Percentiles rank a stretch among this genome's conserved stretches.
Conservation (phyloP, 108 stramenopile genomes). For the Cyclotella choctawhatcheeana region DNA sequence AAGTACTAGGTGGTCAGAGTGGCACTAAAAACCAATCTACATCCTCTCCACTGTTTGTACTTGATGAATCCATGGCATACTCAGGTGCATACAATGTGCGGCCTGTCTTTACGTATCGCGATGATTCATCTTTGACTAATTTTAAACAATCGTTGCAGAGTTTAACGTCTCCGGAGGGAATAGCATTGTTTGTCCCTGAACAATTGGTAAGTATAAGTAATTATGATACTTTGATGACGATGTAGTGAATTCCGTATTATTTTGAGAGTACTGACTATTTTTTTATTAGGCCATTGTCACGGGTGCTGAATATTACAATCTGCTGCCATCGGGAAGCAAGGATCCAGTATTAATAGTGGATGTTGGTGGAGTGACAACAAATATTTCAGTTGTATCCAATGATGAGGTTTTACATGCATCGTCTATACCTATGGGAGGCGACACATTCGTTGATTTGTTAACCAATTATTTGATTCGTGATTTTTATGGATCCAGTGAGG, state of each 20-base stretch:
- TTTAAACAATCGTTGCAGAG: constrained; percentile 21
- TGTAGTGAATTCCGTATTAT: no score
- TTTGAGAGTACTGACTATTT: no score
- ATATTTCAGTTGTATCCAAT: constrained; percentile 57
- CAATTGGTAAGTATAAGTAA: no score
- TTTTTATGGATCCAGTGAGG: constrained; percentile 30
- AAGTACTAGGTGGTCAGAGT: constrained; percentile 23
- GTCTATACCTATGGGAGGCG: constrained; percentile 66
- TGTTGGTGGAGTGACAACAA: constrained; percentile 65
- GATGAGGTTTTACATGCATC: constrained; percentile 41
- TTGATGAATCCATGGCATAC: constrained; percentile 29
- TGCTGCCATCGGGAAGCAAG: constrained; percentile 48
- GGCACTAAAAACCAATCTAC: background rate
- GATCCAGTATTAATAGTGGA: constrained; percentile 67
- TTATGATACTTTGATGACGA: no score
- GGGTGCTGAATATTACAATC: constrained; percentile 65
- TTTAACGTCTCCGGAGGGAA: constrained; percentile 32
- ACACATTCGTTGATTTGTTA: constrained; percentile 65
- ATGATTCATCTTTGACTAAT: constrained; percentile 8
- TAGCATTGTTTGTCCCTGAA: constrained; percentile 59
- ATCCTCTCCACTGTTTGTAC: constrained; percentile 31
- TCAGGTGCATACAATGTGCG: constrained; percentile 42
- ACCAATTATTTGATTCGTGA: constrained; percentile 49
- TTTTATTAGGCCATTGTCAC: constrained; percentile 74
- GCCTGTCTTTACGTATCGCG: constrained; percentile 36